Conservation (phyloP, 2,329 filamentous ascomycete genomes). For the Colletotrichum scovillei region DNA sequence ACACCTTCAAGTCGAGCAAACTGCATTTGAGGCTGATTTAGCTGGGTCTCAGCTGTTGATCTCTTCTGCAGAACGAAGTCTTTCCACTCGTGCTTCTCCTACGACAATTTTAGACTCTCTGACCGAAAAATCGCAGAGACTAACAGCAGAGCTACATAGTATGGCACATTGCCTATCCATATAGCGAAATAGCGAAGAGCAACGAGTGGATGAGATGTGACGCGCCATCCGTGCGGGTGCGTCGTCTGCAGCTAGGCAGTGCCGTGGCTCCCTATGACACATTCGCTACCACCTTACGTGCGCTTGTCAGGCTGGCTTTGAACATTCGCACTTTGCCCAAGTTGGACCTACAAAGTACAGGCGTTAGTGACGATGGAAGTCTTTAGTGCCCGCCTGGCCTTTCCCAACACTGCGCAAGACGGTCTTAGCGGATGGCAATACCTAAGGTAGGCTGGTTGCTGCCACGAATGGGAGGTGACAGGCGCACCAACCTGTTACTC, state of each 20-base stretch:
- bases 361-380: background rate
- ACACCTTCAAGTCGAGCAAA: too few species aligned
- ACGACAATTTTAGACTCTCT: background rate
- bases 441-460: background rate
- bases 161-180: background rate
- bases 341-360: too few species aligned
- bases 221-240: constrained; percentile 30
- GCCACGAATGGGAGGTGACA: background rate
- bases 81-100: background rate
- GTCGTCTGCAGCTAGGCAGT: constrained; percentile 3
- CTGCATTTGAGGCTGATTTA: too few species aligned
- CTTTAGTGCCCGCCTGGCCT: constrained; percentile 7
- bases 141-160: background rate
- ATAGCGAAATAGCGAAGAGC: background rate
- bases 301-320: background rate
- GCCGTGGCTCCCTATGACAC: background rate
- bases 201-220: constrained; percentile 11
- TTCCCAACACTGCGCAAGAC: background rate
- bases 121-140: background rate
- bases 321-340: too few species aligned
- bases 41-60: too few species aligned
- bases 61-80: background rate
- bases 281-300: background rate
- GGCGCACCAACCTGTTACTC: background rate
- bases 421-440: constrained; percentile 9